phyloP scores from a whole-genome alignment of 768 basidiomycete genomes.

The Phlebiopsis flavidoalba region DNA sequence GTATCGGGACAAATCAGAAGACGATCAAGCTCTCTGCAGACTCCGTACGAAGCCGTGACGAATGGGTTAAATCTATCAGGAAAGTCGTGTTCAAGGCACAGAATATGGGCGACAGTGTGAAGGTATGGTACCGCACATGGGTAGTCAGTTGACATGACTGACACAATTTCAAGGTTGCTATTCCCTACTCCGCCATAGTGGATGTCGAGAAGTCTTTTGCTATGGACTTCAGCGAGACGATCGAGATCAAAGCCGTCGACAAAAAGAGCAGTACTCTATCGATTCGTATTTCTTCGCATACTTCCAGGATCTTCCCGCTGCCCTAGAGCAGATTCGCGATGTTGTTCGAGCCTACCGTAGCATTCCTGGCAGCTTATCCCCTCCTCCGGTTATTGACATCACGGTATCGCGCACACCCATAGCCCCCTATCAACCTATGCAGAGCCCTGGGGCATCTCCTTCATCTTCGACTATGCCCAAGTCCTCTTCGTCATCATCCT shows the following conservation, averaged over 20 bases:
- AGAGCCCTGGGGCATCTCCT: slow-evolving; percentile 17
- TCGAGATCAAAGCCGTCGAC: slow-evolving; percentile 90
- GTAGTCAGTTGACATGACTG: neutral
- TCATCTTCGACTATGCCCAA: slow-evolving; percentile 38
- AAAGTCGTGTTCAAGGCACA: slow-evolving; percentile 95
- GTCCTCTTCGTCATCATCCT: slow-evolving; percentile 28
- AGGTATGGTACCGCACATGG: slow-evolving; percentile 45
- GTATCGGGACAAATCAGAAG: slow-evolving; percentile 79
- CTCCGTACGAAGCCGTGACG: slow-evolving; percentile 75
- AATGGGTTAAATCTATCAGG: slow-evolving; percentile 96
- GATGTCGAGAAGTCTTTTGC: slow-evolving; percentile 86
- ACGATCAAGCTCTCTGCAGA: slow-evolving; percentile 68
- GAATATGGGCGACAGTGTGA: slow-evolving; percentile 95
- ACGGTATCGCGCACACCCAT: slow-evolving; percentile 13
- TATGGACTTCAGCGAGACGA: slow-evolving; percentile 94
- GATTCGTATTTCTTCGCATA: slow-evolving; percentile 96
- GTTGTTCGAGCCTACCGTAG: slow-evolving; percentile 57
- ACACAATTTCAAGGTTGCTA: slow-evolving; percentile 62
- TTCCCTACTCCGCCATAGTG: slow-evolving; percentile 85
- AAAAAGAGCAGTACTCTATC: slow-evolving; percentile 70
- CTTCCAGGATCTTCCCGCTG: slow-evolving; percentile 74
- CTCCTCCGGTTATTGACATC: slow-evolving; percentile 22
- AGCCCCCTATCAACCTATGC: slow-evolving; percentile 3
- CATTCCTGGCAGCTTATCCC: slow-evolving; percentile 7
- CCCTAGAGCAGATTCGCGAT: slow-evolving; percentile 78